Percentiles rank a stretch among this genome's conserved stretches.
Evolutionary conservation across 768 basidiomycete genomes (phyloP).

Genomic region (Boletales sp.): DNA sequence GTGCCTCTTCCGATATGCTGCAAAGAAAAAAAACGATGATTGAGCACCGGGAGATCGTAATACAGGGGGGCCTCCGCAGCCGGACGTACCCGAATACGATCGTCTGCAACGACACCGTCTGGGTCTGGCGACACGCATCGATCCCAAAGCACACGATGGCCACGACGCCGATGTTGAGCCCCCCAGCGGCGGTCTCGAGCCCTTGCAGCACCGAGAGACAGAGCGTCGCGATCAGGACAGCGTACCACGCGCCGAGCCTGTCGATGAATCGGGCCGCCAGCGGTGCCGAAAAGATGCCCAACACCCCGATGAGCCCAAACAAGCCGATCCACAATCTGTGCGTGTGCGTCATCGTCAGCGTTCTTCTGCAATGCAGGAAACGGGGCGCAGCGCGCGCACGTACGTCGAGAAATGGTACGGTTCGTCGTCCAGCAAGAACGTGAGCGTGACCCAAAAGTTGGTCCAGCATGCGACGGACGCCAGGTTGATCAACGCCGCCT

Average conservation of each 20-base stretch:
- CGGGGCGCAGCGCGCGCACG: constrained; percentile 1
- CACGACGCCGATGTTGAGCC: constrained; percentile 37
- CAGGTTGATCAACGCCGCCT: constrained; percentile 27
- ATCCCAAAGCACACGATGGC: constrained; percentile 38
- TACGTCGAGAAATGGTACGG: constrained; percentile 39
- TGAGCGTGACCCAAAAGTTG: constrained; percentile 40
- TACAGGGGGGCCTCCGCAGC: too few relatives aligned
- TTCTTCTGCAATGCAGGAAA: neutral
- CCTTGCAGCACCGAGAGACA: constrained; percentile 25
- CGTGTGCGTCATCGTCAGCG: neutral
- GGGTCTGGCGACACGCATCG: constrained; percentile 39
- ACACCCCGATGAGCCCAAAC: constrained; percentile 45
- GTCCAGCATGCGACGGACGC: constrained; percentile 30
- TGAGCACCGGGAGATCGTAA: neutral
- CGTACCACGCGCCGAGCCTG: constrained; percentile 39
- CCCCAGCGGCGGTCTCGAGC: constrained; percentile 37
- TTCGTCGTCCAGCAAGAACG: constrained; percentile 41
- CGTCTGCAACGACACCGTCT: constrained; percentile 34
- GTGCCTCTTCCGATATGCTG: constrained; percentile 28
- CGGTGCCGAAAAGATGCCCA: constrained; percentile 32
- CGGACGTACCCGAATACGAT: constrained; percentile 20
- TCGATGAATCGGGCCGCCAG: constrained; percentile 26
- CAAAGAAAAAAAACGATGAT: too few relatives aligned
- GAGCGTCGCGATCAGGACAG: constrained; percentile 34
- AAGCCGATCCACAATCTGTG: constrained; percentile 39